These are phyloP conservation scores for Lotmaria passim DNA, from an alignment of 208 protist species.

Conservation along the genomic window DNA sequence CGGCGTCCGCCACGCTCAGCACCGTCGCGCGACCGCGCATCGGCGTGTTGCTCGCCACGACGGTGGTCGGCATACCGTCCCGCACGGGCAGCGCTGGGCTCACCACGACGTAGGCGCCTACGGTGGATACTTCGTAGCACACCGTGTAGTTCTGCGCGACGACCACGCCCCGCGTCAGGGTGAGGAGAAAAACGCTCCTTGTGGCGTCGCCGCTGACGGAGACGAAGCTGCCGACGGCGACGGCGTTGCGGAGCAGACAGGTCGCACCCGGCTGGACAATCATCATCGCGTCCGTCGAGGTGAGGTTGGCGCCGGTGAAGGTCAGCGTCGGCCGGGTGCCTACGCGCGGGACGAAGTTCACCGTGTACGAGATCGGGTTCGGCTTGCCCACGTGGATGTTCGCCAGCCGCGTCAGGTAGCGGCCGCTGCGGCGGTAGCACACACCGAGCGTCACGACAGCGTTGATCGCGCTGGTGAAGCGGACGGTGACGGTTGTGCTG, in stretches of 20 bases:
- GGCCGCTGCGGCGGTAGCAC: slow-evolving; percentile 78
- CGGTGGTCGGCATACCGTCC: slow-evolving; percentile 56
- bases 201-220: slow-evolving; percentile 32
- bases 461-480: slow-evolving; percentile 47
- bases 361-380: slow-evolving; percentile 75
- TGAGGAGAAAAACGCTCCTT: slow-evolving; percentile 48
- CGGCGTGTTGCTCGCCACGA: slow-evolving; percentile 77
- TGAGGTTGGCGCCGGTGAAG: slow-evolving; percentile 69
- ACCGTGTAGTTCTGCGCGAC: slow-evolving; percentile 61
- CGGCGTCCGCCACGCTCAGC: slow-evolving; percentile 48
- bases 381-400: slow-evolving; percentile 56
- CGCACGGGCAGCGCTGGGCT: slow-evolving; percentile 47
- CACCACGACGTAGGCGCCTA: slow-evolving; percentile 67
- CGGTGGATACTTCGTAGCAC: slow-evolving; percentile 69
- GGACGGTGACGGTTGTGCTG: slow-evolving; percentile 47
- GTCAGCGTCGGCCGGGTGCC: slow-evolving; percentile 78
- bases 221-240: slow-evolving; percentile 49
- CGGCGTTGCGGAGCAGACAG: slow-evolving; percentile 57
- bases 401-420: slow-evolving; percentile 59
- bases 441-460: slow-evolving; percentile 56
- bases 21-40: slow-evolving; percentile 81
- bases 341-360: slow-evolving; percentile 75
- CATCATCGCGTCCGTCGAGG: slow-evolving; percentile 60
- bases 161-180: slow-evolving; percentile 40
- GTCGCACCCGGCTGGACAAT: slow-evolving; percentile 49